A percentile compares a stretch with the other conserved stretches of the same genome.
Evolutionary conservation across 2,329 filamentous ascomycete species (phyloP).

Genomic region (Ilyonectria robusta): DNA sequence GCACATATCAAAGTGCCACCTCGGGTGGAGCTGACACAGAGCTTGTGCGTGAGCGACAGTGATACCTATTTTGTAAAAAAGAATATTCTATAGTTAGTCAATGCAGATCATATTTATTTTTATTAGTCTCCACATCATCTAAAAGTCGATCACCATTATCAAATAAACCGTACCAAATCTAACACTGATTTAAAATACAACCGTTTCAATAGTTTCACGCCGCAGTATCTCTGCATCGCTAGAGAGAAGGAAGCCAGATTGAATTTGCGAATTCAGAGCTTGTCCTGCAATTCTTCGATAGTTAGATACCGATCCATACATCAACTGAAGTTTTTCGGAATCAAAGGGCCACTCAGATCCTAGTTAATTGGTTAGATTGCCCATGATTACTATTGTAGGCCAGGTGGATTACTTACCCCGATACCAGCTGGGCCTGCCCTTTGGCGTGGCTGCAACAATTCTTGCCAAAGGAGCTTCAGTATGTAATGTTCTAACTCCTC

Average conservation of each 20-base stretch:
- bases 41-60: no score
- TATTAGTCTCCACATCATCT: no score
- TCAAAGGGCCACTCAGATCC: constrained; percentile 24
- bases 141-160: no score
- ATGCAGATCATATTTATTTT: no score
- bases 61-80: no score
- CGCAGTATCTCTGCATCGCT: constrained; percentile 19
- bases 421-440: constrained; percentile 38
- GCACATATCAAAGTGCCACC: no score
- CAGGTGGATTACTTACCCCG: constrained; percentile 20
- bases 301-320: constrained; percentile 19
- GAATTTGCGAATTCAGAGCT: constrained; percentile 7
- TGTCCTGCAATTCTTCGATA: constrained; percentile 16
- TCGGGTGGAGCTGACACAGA: no score
- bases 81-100: no score
- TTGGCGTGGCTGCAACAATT: constrained; percentile 37
- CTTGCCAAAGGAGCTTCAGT: constrained; percentile 30
- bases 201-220: constrained; percentile 21
- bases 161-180: no score
- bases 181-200: constrained; percentile 3
- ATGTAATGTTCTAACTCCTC: constrained; percentile 34
- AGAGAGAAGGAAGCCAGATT: constrained; percentile 16
- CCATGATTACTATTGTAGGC: neutral
- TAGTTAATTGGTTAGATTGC: neutral
- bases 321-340: neutral